A percentile compares a stretch with the other conserved stretches of the same genome.
phyloP scores from a whole-genome alignment of 2,329 filamentous ascomycete species.

The Paraphoma chrysanthemicola region DNA sequence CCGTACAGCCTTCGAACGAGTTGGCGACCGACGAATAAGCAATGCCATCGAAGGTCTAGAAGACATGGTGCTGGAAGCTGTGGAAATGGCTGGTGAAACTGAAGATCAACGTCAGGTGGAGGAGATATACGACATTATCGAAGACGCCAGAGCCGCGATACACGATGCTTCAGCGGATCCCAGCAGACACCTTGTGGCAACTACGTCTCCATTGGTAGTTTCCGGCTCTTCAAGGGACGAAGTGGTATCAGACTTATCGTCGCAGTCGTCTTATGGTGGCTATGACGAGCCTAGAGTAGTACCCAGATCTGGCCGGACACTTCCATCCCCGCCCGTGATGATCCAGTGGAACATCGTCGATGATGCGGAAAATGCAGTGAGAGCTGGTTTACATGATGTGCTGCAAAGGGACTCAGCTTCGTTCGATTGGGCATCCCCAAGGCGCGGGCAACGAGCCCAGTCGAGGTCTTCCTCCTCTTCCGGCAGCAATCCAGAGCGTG shows the following conservation, averaged over 20 bases:
- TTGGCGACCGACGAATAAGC: conserved; percentile 26
- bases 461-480: conserved; percentile 16
- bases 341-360: not conserved
- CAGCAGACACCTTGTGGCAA: conserved; percentile 24
- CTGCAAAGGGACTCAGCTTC: conserved; percentile 21
- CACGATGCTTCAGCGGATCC: conserved; percentile 36
- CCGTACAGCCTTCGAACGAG: conserved; percentile 25
- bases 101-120: conserved; percentile 39
- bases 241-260: conserved; percentile 3
- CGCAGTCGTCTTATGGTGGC: not conserved
- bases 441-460: conserved; percentile 2
- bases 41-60: conserved; percentile 50
- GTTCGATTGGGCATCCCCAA: conserved; percentile 39
- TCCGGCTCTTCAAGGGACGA: conserved; percentile 11
- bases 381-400: not conserved
- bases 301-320: not conserved
- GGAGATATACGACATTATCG: conserved; percentile 50
- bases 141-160: conserved; percentile 47
- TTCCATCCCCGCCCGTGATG: not conserved
- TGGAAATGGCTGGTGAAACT: conserved; percentile 44
- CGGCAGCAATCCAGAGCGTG: conserved; percentile 2
- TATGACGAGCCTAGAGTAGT: not conserved
- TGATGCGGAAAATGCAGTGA: not conserved
- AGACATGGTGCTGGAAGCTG: conserved; percentile 52
- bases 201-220: conserved; percentile 26